phyloP scores from a whole-genome alignment of 371 early-diverging fungal genomes.

The Syncephalastrum racemosum region DNA sequence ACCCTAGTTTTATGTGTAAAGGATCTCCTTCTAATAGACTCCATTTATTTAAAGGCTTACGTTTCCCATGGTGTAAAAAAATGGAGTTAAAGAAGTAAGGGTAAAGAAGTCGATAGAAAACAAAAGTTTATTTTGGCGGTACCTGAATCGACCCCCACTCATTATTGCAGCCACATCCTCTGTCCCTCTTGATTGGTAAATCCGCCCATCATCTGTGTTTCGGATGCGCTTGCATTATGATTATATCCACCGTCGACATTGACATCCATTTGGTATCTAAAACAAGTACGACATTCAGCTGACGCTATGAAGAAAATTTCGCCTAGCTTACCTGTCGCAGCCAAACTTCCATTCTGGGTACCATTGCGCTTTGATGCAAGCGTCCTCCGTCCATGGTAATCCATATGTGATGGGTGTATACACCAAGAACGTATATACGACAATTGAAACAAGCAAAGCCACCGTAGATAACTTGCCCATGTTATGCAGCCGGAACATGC shows the following conservation, averaged over 20 bases:
- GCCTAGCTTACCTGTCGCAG: slow-evolving; percentile 19
- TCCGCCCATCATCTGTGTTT: no score
- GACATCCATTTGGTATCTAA: no score
- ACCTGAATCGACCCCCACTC: no score
- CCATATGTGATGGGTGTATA: slow-evolving; percentile 88
- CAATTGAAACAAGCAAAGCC: slow-evolving; percentile 38
- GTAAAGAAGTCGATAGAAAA: not conserved
- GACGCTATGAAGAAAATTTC: no score
- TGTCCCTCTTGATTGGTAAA: not conserved
- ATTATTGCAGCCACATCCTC: no score
- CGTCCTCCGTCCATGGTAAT: slow-evolving; percentile 58
- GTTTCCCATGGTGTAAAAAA: slow-evolving; percentile 12
- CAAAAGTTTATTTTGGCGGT: no score
- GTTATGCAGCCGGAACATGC: slow-evolving; percentile 18
- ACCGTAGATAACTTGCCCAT: slow-evolving; percentile 12
- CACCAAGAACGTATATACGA: slow-evolving; percentile 51
- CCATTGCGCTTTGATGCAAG: slow-evolving; percentile 42
- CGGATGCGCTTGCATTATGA: no score
- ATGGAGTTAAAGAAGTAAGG: slow-evolving; percentile 8
- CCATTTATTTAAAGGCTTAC: slow-evolving; percentile 2
- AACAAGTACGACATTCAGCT: no score
- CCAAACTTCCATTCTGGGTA: slow-evolving; percentile 21
- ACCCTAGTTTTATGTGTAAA: slow-evolving; percentile 41
- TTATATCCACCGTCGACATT: no score
- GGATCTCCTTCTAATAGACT: not conserved